These are phyloP conservation scores for Sapria himalayana DNA, from an alignment of 345 rosid genomes.

Conservation along the genomic window DNA sequence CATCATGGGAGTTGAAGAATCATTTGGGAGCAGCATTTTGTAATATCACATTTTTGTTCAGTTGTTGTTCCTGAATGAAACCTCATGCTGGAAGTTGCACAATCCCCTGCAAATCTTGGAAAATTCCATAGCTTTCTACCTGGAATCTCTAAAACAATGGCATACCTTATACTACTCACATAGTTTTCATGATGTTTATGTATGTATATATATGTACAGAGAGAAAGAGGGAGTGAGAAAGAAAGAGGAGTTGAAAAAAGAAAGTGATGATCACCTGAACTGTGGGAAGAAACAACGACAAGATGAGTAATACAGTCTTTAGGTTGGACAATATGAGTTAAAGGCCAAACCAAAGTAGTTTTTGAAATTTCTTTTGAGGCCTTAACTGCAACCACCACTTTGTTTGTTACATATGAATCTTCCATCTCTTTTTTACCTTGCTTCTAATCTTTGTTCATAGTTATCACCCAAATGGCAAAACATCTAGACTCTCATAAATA, in stretches of 20 bases:
- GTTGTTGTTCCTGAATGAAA: conserved; percentile 39
- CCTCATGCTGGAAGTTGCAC: conserved; percentile 68
- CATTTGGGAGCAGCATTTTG: conserved; percentile 92
- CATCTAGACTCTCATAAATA: too few relatives aligned
- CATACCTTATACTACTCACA: too few relatives aligned
- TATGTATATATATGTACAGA: background rate
- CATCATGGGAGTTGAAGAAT: conserved; percentile 95
- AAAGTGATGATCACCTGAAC: conserved; percentile 44
- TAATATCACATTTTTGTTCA: conserved; percentile 57
- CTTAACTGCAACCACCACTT: conserved; percentile 87
- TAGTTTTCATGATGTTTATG: conserved; percentile 4
- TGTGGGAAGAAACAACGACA: conserved; percentile 63
- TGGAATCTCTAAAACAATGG: too few relatives aligned
- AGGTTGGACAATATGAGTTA: conserved; percentile 93
- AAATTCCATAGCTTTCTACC: conserved; percentile 80
- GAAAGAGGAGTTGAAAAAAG: conserved; percentile 6
- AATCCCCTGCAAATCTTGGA: conserved; percentile 77
- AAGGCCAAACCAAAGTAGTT: conserved; percentile 86
- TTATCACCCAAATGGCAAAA: too few relatives aligned
- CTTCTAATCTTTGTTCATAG: conserved; percentile 47
- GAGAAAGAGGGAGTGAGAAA: too few relatives aligned
- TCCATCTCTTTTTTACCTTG: conserved; percentile 34
- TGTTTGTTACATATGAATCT: conserved; percentile 31
- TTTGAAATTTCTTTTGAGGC: conserved; percentile 89
- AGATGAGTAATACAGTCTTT: conserved; percentile 81